Conservation (phyloP, 805 yeast genomes). For the Maudiozyma bulderi region DNA sequence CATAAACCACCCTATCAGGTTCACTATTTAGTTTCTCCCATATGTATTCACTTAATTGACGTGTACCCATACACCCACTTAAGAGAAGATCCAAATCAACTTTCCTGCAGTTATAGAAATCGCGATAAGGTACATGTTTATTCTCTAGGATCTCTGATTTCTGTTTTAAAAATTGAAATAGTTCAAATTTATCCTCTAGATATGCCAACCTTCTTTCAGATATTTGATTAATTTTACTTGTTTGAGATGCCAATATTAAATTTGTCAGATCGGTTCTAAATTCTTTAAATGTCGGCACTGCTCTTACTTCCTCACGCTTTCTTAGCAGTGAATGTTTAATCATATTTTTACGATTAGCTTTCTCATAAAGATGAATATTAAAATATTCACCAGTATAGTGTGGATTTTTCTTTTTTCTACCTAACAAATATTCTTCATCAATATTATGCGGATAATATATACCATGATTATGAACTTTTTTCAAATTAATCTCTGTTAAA, state of each 20-base stretch:
- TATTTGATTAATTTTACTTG: slow-evolving; percentile 11
- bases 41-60: slow-evolving; percentile 30
- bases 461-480: slow-evolving; percentile 1
- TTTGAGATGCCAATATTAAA: slow-evolving; percentile 14
- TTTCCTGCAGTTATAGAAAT: slow-evolving; percentile 90
- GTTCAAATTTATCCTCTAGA: slow-evolving; percentile 29
- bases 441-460: slow-evolving; percentile 7
- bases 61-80: slow-evolving; percentile 23
- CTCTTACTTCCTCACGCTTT: slow-evolving; percentile 1
- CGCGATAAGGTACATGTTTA: slow-evolving; percentile 33
- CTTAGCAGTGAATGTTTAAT: not conserved
- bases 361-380: slow-evolving; percentile 22
- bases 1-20: slow-evolving; percentile 29
- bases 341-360: slow-evolving; percentile 5
- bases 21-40: slow-evolving; percentile 30
- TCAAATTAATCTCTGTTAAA: slow-evolving; percentile 8
- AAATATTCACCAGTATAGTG: slow-evolving; percentile 31
- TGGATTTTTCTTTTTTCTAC: not conserved
- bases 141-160: slow-evolving; percentile 29
- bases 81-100: slow-evolving; percentile 46
- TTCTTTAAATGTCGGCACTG: slow-evolving; percentile 24
- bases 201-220: slow-evolving; percentile 26
- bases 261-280: slow-evolving; percentile 26
- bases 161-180: slow-evolving; percentile 28
- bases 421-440: slow-evolving; percentile 13